Evolutionary conservation across 75 land plant genomes (phyloP), one percentile per base, ranked within the genome.

Genomic region (Sequoiadendron giganteum): DNA sequence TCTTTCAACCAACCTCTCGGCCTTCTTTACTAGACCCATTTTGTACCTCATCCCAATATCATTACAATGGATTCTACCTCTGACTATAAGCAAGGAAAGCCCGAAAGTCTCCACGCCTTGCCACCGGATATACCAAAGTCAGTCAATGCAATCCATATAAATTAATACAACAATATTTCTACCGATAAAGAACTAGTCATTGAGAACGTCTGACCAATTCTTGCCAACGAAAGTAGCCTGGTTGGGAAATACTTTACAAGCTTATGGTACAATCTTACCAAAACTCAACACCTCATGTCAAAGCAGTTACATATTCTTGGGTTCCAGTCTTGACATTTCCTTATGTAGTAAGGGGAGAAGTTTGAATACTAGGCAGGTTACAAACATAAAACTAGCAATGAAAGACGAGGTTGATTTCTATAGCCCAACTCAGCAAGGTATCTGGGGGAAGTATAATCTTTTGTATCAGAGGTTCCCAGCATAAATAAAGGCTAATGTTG

Each of bases 381-480:
- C 40, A 79, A 79, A 40, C 82, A 79, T 21, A 79, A 7, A 40
- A 38, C 25, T 18, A 19, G 40, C 38, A 21, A 79, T 19, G 21
- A 8, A 13, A 79, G 56, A 36, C 7, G 21, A 42, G 82, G 82
- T 36, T 42, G 82, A 38, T 39, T 79, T 79, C 47, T 79, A 79
- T 8, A 36, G 42, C 88, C 88, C 89, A 92, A n/a, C 52, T 90
- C 38, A 36, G 0, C 0, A 28, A 88, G 88, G 72, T 92, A 92
- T 10, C 72, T 84, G 13, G 89, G 85, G 30, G 89, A 88, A 34
- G 91, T 90, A 75, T 90, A 90, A 21, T 90, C 89, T 13, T 90
- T 88, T 79, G 82, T 16, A 68, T 88, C 91, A 18, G 76, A 82
- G 21, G 86, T n/a, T 4, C 86, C 88, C 42, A 75, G 19, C 68